Evolutionary conservation across 768 basidiomycete genomes (phyloP), one percentile per base, ranked within the genome.

Genomic region (Phallus indusiatus): DNA sequence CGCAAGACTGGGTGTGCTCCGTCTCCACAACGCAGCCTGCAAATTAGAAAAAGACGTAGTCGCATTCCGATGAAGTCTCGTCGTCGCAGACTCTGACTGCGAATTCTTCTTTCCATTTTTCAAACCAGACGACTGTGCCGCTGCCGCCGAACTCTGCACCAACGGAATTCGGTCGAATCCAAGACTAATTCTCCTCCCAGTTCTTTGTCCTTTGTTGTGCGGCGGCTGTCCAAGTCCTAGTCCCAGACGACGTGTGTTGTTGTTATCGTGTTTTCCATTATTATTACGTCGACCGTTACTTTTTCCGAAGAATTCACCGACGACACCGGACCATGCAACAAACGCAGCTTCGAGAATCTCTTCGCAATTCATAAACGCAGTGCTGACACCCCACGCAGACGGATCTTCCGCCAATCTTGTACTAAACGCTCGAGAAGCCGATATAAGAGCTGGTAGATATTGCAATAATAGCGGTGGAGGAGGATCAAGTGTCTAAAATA

Each of bases 381-480:
- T 73, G 11, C 82, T 79, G 33, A 86, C 79, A 9, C 85, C 85
- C 74, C 77, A 79, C 2, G 81, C 82, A 48, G 82, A 84, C 14
- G 85, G 85, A 56, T 86, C 84, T 48, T 76, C 74, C 35, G 80
- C 75, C 66, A 84, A 76, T n/a, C 70, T 70, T 18, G 69, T 69
- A n/a, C 84, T 63, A 47, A 85, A 71, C 17, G 68, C 68, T 54
- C 79, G 75, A 28, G 83, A 85, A 18, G 74, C 78, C 17, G 67
- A 64, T 36, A 82, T 72, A 11, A 87, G 76, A 8, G 73, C 75
- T 17, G 74, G 78, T 14, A 82, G 70, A 62, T 85, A 78, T 10
- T 74, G 66, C 20, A 76, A 65, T 74, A 86, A 78, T 14, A 78
- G 70, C 17, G 79, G 69, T 8, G 84, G 79, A 20, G 82, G 79